A percentile compares a stretch with the other conserved stretches of the same genome.
These are phyloP conservation scores for Sugiyamaella americana DNA, from an alignment of 805 yeast species.

Conservation along the genomic window DNA sequence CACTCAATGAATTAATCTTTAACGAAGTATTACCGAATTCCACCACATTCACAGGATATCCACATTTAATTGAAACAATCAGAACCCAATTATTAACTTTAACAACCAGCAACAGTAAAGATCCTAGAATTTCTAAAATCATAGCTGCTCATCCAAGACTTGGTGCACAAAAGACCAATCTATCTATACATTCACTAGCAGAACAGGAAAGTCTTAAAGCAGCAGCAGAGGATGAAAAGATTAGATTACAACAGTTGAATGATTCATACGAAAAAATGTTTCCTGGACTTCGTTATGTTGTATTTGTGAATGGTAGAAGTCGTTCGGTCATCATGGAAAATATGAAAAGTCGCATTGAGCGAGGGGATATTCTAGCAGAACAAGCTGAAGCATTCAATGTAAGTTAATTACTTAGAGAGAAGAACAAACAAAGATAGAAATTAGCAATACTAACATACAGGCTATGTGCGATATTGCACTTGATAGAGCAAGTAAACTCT, in stretches of 20 bases:
- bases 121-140: conserved; percentile 36
- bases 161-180: conserved; percentile 50
- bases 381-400: conserved; percentile 56
- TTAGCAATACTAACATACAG: conserved; percentile 12
- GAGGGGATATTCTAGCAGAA: conserved; percentile 51
- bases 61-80: conserved; percentile 42
- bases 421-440: conserved; percentile 1
- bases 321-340: conserved; percentile 57
- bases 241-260: conserved; percentile 48
- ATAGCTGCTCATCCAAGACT: conserved; percentile 89
- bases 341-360: conserved; percentile 53
- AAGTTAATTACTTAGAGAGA: no score
- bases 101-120: conserved; percentile 26
- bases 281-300: conserved; percentile 76
- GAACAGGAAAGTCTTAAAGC: conserved; percentile 66
- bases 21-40: conserved; percentile 18
- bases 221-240: conserved; percentile 44
- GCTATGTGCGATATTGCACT: conserved; percentile 92
- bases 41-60: conserved; percentile 17
- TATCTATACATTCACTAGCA: conserved; percentile 54
- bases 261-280: conserved; percentile 54
- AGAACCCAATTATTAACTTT: conserved; percentile 37
- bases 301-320: conserved; percentile 80
- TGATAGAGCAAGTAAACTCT: conserved; percentile 50
- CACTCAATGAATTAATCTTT: conserved; percentile 35